Evolutionary conservation across 225 moss, liverwort and hornwort genomes (phyloP), one percentile per base, ranked within the genome.

Genomic region (Bryum argenteum): DNA sequence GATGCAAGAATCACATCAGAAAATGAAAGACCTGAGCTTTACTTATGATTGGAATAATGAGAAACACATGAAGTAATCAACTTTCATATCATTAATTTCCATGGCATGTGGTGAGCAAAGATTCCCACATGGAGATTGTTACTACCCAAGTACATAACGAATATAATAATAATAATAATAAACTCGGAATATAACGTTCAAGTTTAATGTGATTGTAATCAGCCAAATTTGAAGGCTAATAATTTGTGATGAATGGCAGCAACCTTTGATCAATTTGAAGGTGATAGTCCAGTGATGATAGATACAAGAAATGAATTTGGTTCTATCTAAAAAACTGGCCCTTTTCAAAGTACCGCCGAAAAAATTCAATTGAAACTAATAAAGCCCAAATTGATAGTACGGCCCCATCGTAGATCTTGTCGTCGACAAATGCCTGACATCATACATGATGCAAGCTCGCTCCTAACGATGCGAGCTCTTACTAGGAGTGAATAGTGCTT

Each of bases 101-200:
- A 37, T 51, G n/a, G n/a, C 58, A 65, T 43, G 58, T 23, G 22
- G 17, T 52, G n/a, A 79, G 53, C 65, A 22, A 69, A 75, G 70
- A 65, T 65, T n/a, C 64, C 44, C 75, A 79, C 79, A 75, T 79
- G 70, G 65, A 75, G 58, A 44, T 65, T 59, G 70, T 58, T 75
- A 58, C 28, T 2, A 3, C 0, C n/a, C 43, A 41, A 8, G 69
- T 74, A 74, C 64, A 0, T 33, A 0, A 58, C 22, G 14, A 72
- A 40, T 45, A 48, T 48, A 15, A 28, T n/a, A 2, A 26, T 4
- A 4, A 4, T 26, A 33, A 6, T 33, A 33, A 6, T 33, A 33
- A 4, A 33, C n/a, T 33, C 1, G 33, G 33, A 33, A 33, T 33
- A 33, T 33, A 33, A 33, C 33, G 7, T 33, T 33, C 18, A 58